Base-by-base conservation (phyloP, 2,329 filamentous ascomycete genomes). In the Beauveria bassiana region DNA sequence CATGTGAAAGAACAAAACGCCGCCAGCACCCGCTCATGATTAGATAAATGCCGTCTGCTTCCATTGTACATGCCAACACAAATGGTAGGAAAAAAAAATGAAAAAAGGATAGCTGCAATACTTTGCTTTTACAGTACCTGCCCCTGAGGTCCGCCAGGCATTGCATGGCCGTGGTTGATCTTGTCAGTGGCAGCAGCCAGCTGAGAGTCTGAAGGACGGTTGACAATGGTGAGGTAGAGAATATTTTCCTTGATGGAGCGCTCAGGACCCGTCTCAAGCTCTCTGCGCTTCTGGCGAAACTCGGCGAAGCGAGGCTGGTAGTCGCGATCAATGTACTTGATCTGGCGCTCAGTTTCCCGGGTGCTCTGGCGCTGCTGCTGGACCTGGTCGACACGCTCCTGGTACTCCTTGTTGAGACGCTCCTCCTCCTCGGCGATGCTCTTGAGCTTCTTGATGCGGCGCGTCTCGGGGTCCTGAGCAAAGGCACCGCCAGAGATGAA, bases 201-300 rank as follows among this genome's bases (percentile, higher is more conserved):
- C 58, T 63, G 51, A 45, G 57, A 54, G 49, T 63, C 62, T 3
- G 62, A 61, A 22, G 62, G 62, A 24, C 53, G 59, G 52, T 63
- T 63, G 26, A 63, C 62, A 46, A 63, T 63, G 7, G 58, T 63
- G 20, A 63, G 52, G 47, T 63, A 63, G 45, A 63, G 53, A 28
- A 63, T 60, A 16, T 63, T 54, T 22, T 63, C 53, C 52, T 63
- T 63, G 62, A 63, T 61, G 46, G 53, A 54, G 9, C 62, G 52
- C 46, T 63, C 57, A 31, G 59, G 59, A n/a, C 58, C 62, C 40
- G 52, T 61, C 52, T 63, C 62, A 16, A 63, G 57, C 51, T 61
- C 58, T 40, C 58, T 63, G 34, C 58, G 51, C 58, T 63, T 53
- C 6, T 46, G 22, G 12, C 62, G 51, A n/a, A 61, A 63, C 28